Evolutionary conservation across 2,329 filamentous ascomycete genomes (phyloP).

Genomic region (Exophiala sideris): DNA sequence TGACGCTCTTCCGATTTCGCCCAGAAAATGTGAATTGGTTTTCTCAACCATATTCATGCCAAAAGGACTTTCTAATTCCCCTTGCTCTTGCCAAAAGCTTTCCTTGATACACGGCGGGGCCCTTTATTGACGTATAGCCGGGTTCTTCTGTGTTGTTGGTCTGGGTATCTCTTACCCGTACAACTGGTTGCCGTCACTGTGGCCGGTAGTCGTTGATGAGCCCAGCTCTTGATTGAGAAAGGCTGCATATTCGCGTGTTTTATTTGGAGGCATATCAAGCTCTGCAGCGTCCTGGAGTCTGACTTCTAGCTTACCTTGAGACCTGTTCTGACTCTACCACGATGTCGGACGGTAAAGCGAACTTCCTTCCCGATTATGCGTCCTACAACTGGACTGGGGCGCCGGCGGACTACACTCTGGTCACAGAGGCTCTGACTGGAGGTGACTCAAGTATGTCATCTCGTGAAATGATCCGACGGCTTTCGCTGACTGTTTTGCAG

Average conservation of each 20-base stretch:
- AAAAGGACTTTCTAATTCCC: neutral
- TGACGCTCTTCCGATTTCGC: constrained; percentile 17
- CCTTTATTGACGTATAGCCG: neutral
- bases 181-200: too few species aligned
- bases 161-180: too few species aligned
- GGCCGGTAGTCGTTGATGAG: too few species aligned
- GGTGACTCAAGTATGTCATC: constrained; percentile 71
- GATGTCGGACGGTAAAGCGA: constrained; percentile 16
- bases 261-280: too few species aligned
- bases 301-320: neutral
- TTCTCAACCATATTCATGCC: neutral
- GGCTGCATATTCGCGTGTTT: too few species aligned
- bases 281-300: too few species aligned
- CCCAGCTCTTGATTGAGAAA: too few species aligned
- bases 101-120: neutral
- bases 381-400: constrained; percentile 50
- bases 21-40: neutral
- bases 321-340: neutral
- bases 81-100: neutral
- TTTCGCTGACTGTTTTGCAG: constrained; percentile 44
- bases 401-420: constrained; percentile 40
- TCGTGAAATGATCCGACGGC: neutral
- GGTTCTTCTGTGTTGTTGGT: too few species aligned
- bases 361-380: constrained; percentile 40
- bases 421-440: constrained; percentile 59